phyloP scores from a whole-genome alignment of 768 basidiomycete genomes.

The Auricularia auricula-judae region DNA sequence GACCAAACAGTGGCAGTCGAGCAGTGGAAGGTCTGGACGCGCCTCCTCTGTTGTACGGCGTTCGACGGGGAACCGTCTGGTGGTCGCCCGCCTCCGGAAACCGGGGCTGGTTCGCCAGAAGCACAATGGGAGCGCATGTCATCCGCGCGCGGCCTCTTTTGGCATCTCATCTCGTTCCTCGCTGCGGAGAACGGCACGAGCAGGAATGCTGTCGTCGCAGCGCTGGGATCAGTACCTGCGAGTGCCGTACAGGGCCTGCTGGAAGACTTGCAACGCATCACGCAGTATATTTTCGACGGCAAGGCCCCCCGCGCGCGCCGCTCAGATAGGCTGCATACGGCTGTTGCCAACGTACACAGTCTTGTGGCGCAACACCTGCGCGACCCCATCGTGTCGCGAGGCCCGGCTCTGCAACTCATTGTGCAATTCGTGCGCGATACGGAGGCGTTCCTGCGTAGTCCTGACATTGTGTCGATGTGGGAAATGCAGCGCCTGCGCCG shows the following conservation, averaged over 20 bases:
- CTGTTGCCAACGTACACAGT: slow-evolving; percentile 81
- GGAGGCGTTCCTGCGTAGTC: slow-evolving; percentile 59
- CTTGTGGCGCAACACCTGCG: slow-evolving; percentile 71
- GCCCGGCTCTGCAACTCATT: slow-evolving; percentile 65
- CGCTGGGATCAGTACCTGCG: slow-evolving; percentile 78
- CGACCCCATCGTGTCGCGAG: slow-evolving; percentile 55
- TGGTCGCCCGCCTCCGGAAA: slow-evolving; percentile 39
- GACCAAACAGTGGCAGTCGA: slow-evolving; percentile 45
- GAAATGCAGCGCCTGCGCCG: slow-evolving; percentile 72
- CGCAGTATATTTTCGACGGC: slow-evolving; percentile 79
- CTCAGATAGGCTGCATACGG: slow-evolving; percentile 72
- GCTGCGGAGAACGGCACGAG: slow-evolving; percentile 77
- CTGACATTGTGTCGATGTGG: slow-evolving; percentile 64
- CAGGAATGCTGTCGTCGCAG: slow-evolving; percentile 76
- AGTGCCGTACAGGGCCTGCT: slow-evolving; percentile 68
- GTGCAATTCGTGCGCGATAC: slow-evolving; percentile 82
- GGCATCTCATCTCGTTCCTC: slow-evolving; percentile 77
- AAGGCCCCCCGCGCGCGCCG: slow-evolving; percentile 52
- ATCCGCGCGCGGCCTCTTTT: slow-evolving; percentile 75
- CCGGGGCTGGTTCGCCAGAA: slow-evolving; percentile 36
- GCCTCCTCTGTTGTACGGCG: slow-evolving; percentile 76
- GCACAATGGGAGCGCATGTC: slow-evolving; percentile 74
- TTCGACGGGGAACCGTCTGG: slow-evolving; percentile 38
- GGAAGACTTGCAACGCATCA: slow-evolving; percentile 72
- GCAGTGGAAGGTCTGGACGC: slow-evolving; percentile 81